phyloP scores from a whole-genome alignment of 495 filamentous ascomycete genomes.

The Trichoderma asperelloides region DNA sequence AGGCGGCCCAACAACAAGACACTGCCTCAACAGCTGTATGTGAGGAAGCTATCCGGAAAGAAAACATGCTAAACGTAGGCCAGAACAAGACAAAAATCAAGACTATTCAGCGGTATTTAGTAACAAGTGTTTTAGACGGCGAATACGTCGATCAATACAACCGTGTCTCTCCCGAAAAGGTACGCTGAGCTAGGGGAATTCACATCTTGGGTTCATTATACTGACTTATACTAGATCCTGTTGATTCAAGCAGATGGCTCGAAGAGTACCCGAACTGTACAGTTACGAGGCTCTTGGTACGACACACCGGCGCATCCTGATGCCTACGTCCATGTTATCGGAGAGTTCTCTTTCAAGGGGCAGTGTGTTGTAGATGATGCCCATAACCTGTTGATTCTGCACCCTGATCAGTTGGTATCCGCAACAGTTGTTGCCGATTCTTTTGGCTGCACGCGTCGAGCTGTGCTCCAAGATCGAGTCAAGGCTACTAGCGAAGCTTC shows the following conservation, averaged over 20 bases:
- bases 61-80: slow-evolving; percentile 37
- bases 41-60: slow-evolving; percentile 25
- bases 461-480: slow-evolving; percentile 87
- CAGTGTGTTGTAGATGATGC: slow-evolving; percentile 67
- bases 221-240: slow-evolving; percentile 49
- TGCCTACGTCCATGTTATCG: slow-evolving; percentile 76
- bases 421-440: slow-evolving; percentile 90
- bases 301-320: slow-evolving; percentile 65
- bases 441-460: slow-evolving; percentile 76
- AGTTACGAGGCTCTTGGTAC: slow-evolving; percentile 76
- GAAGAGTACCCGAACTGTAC: slow-evolving; percentile 54
- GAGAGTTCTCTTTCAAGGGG: slow-evolving; percentile 58
- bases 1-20: slow-evolving; percentile 22
- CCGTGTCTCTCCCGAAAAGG: slow-evolving; percentile 59
- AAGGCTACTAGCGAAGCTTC: slow-evolving; percentile 75
- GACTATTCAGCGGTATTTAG: slow-evolving; percentile 73
- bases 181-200: slow-evolving; percentile 26
- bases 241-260: slow-evolving; percentile 65
- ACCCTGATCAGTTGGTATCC: slow-evolving; percentile 92
- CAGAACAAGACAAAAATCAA: slow-evolving; percentile 41
- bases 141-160: slow-evolving; percentile 56
- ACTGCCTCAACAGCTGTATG: slow-evolving; percentile 37
- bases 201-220: not conserved
- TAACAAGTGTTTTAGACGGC: slow-evolving; percentile 60
- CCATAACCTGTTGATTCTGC: slow-evolving; percentile 79